Base-by-base conservation (phyloP, 345 rosid species). In the Passiflora organensis region DNA sequence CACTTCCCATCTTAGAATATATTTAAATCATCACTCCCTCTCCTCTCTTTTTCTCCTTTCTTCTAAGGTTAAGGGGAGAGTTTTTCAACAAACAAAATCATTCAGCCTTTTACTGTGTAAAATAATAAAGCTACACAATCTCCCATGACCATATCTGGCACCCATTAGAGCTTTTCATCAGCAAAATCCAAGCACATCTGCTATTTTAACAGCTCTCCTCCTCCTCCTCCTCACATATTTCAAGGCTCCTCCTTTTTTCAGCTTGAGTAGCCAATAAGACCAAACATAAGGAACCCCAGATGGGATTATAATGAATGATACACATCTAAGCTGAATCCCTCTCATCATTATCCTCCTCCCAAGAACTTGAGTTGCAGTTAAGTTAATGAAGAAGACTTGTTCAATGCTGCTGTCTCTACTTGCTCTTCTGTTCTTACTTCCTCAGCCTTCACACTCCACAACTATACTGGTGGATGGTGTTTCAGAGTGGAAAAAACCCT, bases 401-500 rank as follows among this genome's bases (percentile, higher is more conserved):
- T 17, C 48, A 36, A 41, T 68, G 65, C 72, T 71, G 39, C 50
- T 70, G 58, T 53, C 74, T 48, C 46, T 68, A 48, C 16, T 77
- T 32, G 63, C 59, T 32, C 25, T 70, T 51, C 70, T 80, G 46
- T 63, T 74, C 36, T 48, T 73, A 0, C 67, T 81, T 64, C 48
- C 66, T 59, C 60, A 67, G 10, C 69, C 43, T 60, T 75, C 70
- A 71, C 57, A 65, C 34, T 78, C 85, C 56, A 53, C 80, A 45
- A 79, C 89, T 16, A 55, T 77, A 13, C 57, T 83, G 0, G 86
- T 87, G 4, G 95, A 87, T 63, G 96, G 96, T 41, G 78, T 69
- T 64, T 77, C 89, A 36, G 64, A 72, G 64, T 82, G 95, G 96
- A 76, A 70, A 64, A 71, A 82, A 20, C 89, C 91, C n/a, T 54